These are phyloP conservation scores for Malus hybrid DNA, from an alignment of 331 rosid genomes.

Conservation along the genomic window DNA sequence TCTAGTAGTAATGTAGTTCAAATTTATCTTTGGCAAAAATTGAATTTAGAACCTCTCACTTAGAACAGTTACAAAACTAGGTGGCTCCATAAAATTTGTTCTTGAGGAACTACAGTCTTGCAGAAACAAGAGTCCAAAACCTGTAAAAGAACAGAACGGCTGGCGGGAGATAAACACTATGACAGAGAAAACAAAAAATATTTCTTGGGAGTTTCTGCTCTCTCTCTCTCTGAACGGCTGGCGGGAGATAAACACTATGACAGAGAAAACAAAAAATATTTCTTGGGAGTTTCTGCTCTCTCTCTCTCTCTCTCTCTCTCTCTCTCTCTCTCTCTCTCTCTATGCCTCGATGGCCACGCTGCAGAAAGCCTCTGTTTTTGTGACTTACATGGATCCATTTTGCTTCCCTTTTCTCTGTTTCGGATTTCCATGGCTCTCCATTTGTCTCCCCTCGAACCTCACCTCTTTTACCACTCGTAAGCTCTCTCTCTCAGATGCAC, in stretches of 20 bases:
- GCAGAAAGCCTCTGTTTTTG: slow-evolving; percentile 20
- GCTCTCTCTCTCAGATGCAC: slow-evolving; percentile 19
- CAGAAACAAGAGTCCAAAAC: background rate
- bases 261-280: background rate
- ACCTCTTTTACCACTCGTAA: slow-evolving; percentile 35
- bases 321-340: slow-evolving; percentile 1
- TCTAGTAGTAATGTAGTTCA: too few species aligned
- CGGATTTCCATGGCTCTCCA: slow-evolving; percentile 42
- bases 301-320: background rate
- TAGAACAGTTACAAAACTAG: too few species aligned
- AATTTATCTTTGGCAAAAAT: too few species aligned
- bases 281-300: background rate
- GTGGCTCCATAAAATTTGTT: too few species aligned
- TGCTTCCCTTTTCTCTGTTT: slow-evolving; percentile 7
- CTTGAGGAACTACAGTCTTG: too few species aligned
- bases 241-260: slow-evolving; percentile 43
- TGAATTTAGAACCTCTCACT: rapidly evolving
- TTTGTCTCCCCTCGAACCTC: slow-evolving; percentile 30
- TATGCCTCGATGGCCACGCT: slow-evolving; percentile 43
- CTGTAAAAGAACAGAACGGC: background rate
- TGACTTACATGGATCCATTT: background rate
- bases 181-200: background rate
- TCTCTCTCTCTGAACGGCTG: slow-evolving; percentile 5
- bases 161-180: slow-evolving; percentile 41
- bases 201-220: background rate